These are phyloP conservation scores for Cymbopogon flexuosus DNA, from an alignment of 202 grass and related monocot genomes.

Conservation along the genomic window DNA sequence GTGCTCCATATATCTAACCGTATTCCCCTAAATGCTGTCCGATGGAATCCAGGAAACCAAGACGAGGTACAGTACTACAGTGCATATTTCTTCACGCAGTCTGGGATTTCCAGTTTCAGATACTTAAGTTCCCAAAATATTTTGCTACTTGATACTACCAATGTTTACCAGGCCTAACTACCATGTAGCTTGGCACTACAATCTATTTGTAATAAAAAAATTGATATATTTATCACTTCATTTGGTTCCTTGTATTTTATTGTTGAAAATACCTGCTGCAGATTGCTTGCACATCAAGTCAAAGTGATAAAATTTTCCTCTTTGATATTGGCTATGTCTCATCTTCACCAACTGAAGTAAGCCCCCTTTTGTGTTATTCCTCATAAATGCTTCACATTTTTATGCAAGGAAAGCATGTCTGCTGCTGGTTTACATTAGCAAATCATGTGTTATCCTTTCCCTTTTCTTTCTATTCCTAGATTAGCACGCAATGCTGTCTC, in stretches of 20 bases:
- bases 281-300: constrained; percentile 78
- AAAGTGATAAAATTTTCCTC: constrained; percentile 54
- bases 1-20: constrained; percentile 59
- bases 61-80: constrained; percentile 62
- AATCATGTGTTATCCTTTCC: constrained; percentile 7
- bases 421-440: constrained; percentile 14
- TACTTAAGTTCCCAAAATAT: constrained; percentile 4
- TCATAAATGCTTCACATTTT: neutral
- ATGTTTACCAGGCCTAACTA: neutral
- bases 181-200: neutral
- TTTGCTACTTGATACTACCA: neutral
- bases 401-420: neutral
- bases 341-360: constrained; percentile 72
- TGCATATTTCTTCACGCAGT: neutral
- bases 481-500: neutral
- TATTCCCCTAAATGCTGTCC: constrained; percentile 48
- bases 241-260: constrained; percentile 25
- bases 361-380: constrained; percentile 17
- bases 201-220: constrained; percentile 7
- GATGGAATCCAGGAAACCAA: constrained; percentile 96
- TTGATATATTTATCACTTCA: neutral
- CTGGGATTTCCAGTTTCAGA: neutral
- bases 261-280: constrained; percentile 36
- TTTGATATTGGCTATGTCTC: constrained; percentile 80
- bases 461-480: neutral